Base-by-base conservation (phyloP, 768 basidiomycete genomes). In the Amanita rimosa region DNA sequence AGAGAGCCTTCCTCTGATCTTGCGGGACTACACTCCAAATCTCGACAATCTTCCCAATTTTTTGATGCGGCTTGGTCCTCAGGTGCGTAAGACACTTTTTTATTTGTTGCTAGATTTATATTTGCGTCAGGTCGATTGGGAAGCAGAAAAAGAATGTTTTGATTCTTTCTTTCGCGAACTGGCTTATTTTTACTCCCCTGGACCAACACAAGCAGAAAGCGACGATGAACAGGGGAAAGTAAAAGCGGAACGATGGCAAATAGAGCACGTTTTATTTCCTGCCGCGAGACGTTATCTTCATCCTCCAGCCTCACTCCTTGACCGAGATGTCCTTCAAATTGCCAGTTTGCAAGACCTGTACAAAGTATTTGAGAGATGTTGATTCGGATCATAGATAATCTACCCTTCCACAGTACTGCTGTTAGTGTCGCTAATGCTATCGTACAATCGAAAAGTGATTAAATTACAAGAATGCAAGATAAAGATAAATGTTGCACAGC, bases 331-430 rank as follows among this genome's bases (percentile, higher is more conserved):
- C 4, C 79, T 90, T 2, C 88, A 94, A 64, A 78, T 95, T 16
- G 93, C 96, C 8, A 85, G 79, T 62, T 65, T 98, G 37, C 92
- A 92, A 1, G 91, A 94, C 54, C 68, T 99, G 46, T 99, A 96
- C 63, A 83, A 85, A 53, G 87, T 97, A 0, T 99, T 98, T 58
- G 94, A 98, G 66, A 67, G 94, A 54, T 97, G 94, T 60, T 97
- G 60, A 71, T 16, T 36, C 14, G 35, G 17, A 37, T 37, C n/a
- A 5, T 37, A n/a, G 5, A 45, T 45, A 34, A 33, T 45, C 33
- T 44, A 14, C 26, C 24, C 21, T 34, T 33, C 33, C 43, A 4
- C n/a, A n/a, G n/a, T n/a, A n/a, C n/a, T n/a, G 13, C n/a, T 24
- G 19, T 36, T 38, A 41, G 22, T 27, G 36, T 17, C 16, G 16